Conservation (phyloP, 371 early-diverging fungal species). For the Haplosporangium sp. region DNA sequence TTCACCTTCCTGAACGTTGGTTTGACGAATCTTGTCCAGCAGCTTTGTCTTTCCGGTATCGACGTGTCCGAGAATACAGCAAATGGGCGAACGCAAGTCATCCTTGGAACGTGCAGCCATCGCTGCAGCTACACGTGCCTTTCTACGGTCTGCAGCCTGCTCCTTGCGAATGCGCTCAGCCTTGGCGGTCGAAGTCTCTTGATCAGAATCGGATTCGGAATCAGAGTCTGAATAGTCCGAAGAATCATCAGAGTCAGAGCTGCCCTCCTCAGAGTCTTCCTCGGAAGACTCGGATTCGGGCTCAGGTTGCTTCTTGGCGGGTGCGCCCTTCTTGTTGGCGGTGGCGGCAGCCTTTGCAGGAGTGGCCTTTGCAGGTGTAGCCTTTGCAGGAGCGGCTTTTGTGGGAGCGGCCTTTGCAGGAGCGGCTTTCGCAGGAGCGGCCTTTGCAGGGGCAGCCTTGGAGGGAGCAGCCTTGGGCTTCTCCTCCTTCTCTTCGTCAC, state of each 20-base stretch:
- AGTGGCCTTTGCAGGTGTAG: conserved; percentile 39
- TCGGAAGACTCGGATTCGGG: conserved; percentile 55
- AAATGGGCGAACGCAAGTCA: conserved; percentile 98
- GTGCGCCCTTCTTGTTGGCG: conserved; percentile 51
- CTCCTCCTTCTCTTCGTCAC: conserved; percentile 57
- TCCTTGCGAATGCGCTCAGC: conserved; percentile 78
- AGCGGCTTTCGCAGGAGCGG: conserved; percentile 43
- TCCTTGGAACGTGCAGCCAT: conserved; percentile 89
- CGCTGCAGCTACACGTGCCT: conserved; percentile 80
- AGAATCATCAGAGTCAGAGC: conserved; percentile 59
- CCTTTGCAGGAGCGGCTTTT: conserved; percentile 39
- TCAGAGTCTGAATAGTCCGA: conserved; percentile 62
- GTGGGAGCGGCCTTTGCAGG: conserved; percentile 51
- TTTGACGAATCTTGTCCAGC: conserved; percentile 99
- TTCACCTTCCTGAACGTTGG: conserved; percentile 99
- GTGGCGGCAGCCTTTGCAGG: conserved; percentile 44
- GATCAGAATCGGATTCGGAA: conserved; percentile 71
- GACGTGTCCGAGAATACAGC: conserved; percentile 99
- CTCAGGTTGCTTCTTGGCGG: conserved; percentile 40
- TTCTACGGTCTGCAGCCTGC: conserved; percentile 84
- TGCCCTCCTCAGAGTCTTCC: conserved; percentile 61
- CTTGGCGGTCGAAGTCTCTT: conserved; percentile 67
- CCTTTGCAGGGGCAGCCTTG: conserved; percentile 35
- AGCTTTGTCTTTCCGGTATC: conserved; percentile 99
- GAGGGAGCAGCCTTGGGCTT: conserved; percentile 43